Conservation (phyloP, 805 yeast species). For the Naumovozyma baii region DNA sequence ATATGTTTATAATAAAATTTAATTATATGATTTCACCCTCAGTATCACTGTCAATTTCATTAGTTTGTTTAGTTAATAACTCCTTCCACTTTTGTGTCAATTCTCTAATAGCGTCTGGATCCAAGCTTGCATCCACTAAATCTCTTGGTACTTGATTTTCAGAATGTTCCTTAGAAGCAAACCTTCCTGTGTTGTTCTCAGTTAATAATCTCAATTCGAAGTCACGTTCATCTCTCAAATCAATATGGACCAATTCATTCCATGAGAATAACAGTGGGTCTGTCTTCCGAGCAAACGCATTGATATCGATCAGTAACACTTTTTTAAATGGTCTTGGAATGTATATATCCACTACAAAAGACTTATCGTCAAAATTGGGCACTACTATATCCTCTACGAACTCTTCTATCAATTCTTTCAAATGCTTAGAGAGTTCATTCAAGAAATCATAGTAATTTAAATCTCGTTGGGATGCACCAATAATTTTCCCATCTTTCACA, state of each 20-base stretch:
- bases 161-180: slow-evolving; percentile 72
- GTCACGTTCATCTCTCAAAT: slow-evolving; percentile 17
- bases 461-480: slow-evolving; percentile 82
- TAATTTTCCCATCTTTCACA: slow-evolving; percentile 49
- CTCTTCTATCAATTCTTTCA: slow-evolving; percentile 40
- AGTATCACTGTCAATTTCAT: slow-evolving; percentile 1
- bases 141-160: slow-evolving; percentile 90
- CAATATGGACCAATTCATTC: slow-evolving; percentile 53
- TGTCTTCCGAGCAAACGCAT: slow-evolving; percentile 72
- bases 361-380: slow-evolving; percentile 42
- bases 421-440: slow-evolving; percentile 37
- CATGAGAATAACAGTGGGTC: slow-evolving; percentile 75
- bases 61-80: slow-evolving; percentile 23
- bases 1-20: too few species aligned
- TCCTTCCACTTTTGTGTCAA: slow-evolving; percentile 53
- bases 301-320: slow-evolving; percentile 71
- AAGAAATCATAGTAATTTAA: slow-evolving; percentile 72
- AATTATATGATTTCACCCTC: not conserved
- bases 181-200: slow-evolving; percentile 61
- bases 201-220: slow-evolving; percentile 58
- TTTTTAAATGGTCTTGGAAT: slow-evolving; percentile 63
- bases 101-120: slow-evolving; percentile 60
- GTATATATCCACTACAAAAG: slow-evolving; percentile 72
- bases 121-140: slow-evolving; percentile 71
- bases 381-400: slow-evolving; percentile 45